phyloP scores from a whole-genome alignment of 2,329 filamentous ascomycete species.

The Epichloe sp. region DNA sequence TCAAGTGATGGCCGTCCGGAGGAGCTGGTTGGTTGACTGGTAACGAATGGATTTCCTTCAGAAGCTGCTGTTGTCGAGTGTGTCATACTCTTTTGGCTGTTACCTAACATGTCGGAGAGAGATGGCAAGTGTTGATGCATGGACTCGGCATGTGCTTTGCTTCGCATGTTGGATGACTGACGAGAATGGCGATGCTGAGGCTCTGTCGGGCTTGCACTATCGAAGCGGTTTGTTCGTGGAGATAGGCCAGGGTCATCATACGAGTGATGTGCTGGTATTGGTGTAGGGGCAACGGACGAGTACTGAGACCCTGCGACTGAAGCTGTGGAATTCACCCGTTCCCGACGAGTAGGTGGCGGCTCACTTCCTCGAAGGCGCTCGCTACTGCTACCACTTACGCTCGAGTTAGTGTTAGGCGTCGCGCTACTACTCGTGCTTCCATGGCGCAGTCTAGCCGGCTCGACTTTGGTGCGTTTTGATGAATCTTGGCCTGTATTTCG shows the following conservation, averaged over 20 bases:
- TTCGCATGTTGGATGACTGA: constrained; percentile 17
- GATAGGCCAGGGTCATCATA: constrained; percentile 32
- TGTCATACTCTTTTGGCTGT: constrained; percentile 12
- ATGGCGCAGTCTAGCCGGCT: constrained; percentile 22
- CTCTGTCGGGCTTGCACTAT: constrained; percentile 17
- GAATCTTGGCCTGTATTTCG: constrained; percentile 20
- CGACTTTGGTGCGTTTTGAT: constrained; percentile 35
- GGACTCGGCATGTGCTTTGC: constrained; percentile 11
- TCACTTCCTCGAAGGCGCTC: constrained; percentile 36
- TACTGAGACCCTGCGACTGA: constrained; percentile 33
- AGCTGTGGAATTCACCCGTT: constrained; percentile 33
- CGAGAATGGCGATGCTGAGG: constrained; percentile 14
- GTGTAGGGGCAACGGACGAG: constrained; percentile 24
- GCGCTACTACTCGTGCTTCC: constrained; percentile 28
- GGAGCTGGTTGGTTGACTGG: background rate
- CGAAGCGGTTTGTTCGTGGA: constrained; percentile 25
- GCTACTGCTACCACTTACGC: constrained; percentile 34
- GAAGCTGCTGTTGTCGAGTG: constrained; percentile 7
- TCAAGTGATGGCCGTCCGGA: constrained; percentile 13
- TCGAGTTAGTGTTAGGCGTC: constrained; percentile 24
- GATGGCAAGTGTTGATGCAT: constrained; percentile 29
- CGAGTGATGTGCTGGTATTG: constrained; percentile 22
- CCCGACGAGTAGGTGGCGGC: constrained; percentile 31
- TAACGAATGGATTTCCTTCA: constrained; percentile 2
- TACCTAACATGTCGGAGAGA: constrained; percentile 34